Base-by-base conservation (phyloP, 2,329 filamentous ascomycete genomes). In the Fusarium avenaceum region DNA sequence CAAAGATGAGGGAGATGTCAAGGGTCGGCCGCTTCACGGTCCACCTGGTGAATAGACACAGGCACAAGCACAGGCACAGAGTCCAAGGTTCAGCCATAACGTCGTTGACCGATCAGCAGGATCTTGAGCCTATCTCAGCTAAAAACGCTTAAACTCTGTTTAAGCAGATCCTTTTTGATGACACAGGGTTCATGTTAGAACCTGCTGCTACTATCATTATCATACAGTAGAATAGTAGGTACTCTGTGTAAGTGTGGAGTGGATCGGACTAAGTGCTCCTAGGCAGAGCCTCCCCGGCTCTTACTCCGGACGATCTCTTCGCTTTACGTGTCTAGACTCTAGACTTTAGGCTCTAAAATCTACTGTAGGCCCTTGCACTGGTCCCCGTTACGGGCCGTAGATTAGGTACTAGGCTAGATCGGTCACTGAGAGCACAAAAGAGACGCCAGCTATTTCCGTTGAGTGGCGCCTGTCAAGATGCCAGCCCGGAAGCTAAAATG, bases 11-110 rank as follows among this genome's bases (percentile, higher is more conserved):
- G 19, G n/a, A n/a, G 33, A 35, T 22, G 42, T 17, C 26, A 38
- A 55, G 43, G 30, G 43, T 58, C 63, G 57, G 66, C 62, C 67
- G 50, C 51, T 50, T 61, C 40, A 6, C 67, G 50, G 48, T 50
- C 54, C 40, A 6, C n/a, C n/a, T 19, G 42, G n/a, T 43, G 15
- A 44, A 10, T 19, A 24, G 49, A n/a, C 44, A 30, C 32, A 39
- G 17, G 28, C 20, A 45, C 17, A 14, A 9, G 22, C 22, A 22
- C 22, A 24, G 22, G 28, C 20, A 45, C n/a, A 14, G 15, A 8
- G 28, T 30, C 17, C 26, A 46, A 49, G 20, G 24, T 28, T 33
- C 47, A 28, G 9, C 32, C 43, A 43, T 44, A 61, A 50, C 47
- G 51, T 53, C 46, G 39, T 14, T 33, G 48, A 45, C 26, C 28